Evolutionary conservation across 2,329 filamentous ascomycete genomes (phyloP).

Genomic region (Xylaria multiplex): DNA sequence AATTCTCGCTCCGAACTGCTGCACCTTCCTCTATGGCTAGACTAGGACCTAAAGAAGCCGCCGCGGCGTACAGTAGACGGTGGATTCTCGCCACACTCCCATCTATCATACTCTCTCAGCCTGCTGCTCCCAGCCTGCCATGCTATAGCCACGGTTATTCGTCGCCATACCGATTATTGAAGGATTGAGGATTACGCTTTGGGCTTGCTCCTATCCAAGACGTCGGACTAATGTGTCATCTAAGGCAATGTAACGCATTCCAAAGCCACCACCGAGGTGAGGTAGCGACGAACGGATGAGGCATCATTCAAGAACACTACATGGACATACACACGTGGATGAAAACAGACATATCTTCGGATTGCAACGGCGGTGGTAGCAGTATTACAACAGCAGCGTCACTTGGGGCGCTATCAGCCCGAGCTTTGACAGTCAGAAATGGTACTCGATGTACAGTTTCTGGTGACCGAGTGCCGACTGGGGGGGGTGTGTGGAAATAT

Average conservation of each 20-base stretch:
- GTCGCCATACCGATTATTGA: constrained; percentile 3
- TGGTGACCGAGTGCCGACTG: constrained; percentile 35
- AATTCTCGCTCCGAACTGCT: not conserved
- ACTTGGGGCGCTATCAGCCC: constrained; percentile 19
- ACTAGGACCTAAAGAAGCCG: constrained; percentile 8
- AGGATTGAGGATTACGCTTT: constrained; percentile 31
- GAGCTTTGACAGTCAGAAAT: constrained; percentile 18
- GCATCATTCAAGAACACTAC: constrained; percentile 28
- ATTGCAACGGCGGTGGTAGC: constrained; percentile 33
- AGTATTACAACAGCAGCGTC: constrained; percentile 30
- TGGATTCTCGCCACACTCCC: constrained; percentile 20
- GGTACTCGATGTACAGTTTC: constrained; percentile 27
- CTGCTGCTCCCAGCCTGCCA: constrained; percentile 17
- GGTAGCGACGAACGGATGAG: constrained; percentile 23
- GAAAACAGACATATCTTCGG: constrained; percentile 35
- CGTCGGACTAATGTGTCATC: constrained; percentile 30
- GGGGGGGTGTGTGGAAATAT: constrained; percentile 20
- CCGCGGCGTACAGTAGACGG: constrained; percentile 18
- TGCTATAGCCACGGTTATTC: constrained; percentile 5
- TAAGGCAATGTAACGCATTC: constrained; percentile 30
- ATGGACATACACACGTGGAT: constrained; percentile 32
- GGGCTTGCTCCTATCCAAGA: constrained; percentile 18
- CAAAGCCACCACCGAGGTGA: constrained; percentile 26
- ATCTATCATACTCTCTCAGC: constrained; percentile 16
- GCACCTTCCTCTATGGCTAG: not conserved